These are phyloP conservation scores for Mycosphaerelloides madeirae DNA, from an alignment of 2,329 filamentous ascomycete species.

Conservation along the genomic window DNA sequence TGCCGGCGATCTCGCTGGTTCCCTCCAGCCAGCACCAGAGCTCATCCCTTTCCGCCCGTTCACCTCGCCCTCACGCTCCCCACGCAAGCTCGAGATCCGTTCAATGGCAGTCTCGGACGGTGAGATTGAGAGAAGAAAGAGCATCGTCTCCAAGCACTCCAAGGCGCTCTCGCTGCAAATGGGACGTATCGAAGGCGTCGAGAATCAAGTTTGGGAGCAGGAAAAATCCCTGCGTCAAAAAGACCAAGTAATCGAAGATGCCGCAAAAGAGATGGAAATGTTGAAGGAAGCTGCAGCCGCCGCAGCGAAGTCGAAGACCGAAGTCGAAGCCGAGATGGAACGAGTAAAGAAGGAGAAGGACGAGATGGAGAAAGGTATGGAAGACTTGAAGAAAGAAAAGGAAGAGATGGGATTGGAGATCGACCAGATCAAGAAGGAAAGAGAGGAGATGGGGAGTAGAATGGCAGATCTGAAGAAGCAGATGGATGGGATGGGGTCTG, in stretches of 20 bases:
- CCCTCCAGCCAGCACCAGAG: conserved; percentile 3
- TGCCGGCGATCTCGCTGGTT: conserved; percentile 1
- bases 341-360: neutral
- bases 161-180: conserved; percentile 22
- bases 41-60: conserved; percentile 1
- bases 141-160: conserved; percentile 13
- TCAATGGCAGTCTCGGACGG: conserved; percentile 21
- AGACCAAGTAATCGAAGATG: neutral
- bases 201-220: neutral
- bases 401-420: neutral
- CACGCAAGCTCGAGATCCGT: conserved; percentile 25
- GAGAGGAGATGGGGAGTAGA: neutral
- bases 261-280: neutral
- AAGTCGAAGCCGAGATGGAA: neutral
- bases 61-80: conserved; percentile 8
- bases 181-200: conserved; percentile 2
- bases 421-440: neutral
- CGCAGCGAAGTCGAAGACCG: neutral
- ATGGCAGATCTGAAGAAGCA: neutral
- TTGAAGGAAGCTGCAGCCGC: neutral
- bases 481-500: neutral
- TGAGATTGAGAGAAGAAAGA: conserved; percentile 20
- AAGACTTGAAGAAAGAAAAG: neutral
- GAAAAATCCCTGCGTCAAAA: neutral
- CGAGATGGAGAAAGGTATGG: neutral